phyloP scores from a whole-genome alignment of 495 filamentous ascomycete genomes.

The Gamarada debralockiae region DNA sequence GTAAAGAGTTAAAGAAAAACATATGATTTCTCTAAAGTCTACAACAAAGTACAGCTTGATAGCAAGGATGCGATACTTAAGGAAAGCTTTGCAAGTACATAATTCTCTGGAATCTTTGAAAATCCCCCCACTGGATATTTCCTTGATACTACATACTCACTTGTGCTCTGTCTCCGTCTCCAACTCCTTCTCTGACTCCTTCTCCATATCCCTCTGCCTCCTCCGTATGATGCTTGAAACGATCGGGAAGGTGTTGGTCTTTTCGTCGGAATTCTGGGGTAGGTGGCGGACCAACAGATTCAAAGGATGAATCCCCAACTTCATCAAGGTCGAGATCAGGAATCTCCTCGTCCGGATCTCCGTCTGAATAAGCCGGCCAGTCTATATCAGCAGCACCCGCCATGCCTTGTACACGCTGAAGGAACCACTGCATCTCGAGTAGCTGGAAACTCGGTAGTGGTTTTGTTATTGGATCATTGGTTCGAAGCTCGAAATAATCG shows the following conservation, averaged over 20 bases:
- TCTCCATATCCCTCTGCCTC: slow-evolving; percentile 2
- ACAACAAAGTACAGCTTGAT: no score
- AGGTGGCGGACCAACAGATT: not conserved
- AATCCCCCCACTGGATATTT: no score
- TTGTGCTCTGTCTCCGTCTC: no score
- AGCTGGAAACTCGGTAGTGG: no score
- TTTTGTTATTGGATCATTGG: no score
- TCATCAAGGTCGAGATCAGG: not conserved
- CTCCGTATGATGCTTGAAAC: not conserved
- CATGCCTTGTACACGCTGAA: no score
- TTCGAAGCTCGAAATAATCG: slow-evolving; percentile 12
- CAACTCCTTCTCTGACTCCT: not conserved
- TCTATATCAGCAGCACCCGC: slow-evolving; percentile 11
- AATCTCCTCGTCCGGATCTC: not conserved
- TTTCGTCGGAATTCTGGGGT: not conserved
- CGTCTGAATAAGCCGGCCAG: slow-evolving; percentile 4
- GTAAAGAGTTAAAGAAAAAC: not conserved
- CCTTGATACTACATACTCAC: no score
- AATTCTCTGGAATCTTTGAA: no score
- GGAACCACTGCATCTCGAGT: no score
- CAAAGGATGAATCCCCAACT: not conserved
- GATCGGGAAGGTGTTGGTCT: not conserved
- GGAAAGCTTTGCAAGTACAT: no score
- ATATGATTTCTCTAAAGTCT: no score
- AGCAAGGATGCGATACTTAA: no score